Conservation (phyloP, 345 rosid genomes). For the Streptanthus diversifolius region DNA sequence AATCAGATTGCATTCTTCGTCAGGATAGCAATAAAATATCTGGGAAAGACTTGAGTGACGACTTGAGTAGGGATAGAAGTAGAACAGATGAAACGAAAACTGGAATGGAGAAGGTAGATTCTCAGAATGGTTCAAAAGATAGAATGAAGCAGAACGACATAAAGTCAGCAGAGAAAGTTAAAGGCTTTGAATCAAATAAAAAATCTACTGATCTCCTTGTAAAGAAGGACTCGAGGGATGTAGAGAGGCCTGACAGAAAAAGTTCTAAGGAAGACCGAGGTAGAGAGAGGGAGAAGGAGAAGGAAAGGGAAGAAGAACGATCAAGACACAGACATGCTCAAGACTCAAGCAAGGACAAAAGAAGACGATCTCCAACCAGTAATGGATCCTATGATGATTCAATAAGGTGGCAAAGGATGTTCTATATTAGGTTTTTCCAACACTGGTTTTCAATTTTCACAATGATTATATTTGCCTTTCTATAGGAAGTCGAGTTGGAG, state of each 20-base stretch:
- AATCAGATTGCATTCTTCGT: conserved; percentile 36
- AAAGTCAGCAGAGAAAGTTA: conserved; percentile 46
- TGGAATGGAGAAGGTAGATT: conserved; percentile 51
- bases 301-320: conserved; percentile 52
- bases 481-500: conserved; percentile 60
- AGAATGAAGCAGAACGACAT: conserved; percentile 40
- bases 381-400: conserved; percentile 75
- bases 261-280: conserved; percentile 48
- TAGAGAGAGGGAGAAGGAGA: conserved; percentile 44
- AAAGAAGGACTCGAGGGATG: conserved; percentile 54
- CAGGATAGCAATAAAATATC: conserved; percentile 44
- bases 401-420: conserved; percentile 47
- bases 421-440: not conserved
- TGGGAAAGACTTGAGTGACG: conserved; percentile 38
- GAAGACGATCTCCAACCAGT: conserved; percentile 59
- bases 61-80: conserved; percentile 37
- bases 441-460: not conserved
- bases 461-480: not conserved
- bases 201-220: conserved; percentile 39
- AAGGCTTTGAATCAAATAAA: conserved; percentile 52
- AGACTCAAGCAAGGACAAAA: conserved; percentile 63
- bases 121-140: conserved; percentile 48
- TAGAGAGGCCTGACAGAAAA: conserved; percentile 47
- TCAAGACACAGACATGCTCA: conserved; percentile 41
- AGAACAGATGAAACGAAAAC: conserved; percentile 41